A percentile compares a stretch with the other conserved stretches of the same genome.
Conservation (phyloP, 495 filamentous ascomycete species). For the Aspergillus sparsus region DNA sequence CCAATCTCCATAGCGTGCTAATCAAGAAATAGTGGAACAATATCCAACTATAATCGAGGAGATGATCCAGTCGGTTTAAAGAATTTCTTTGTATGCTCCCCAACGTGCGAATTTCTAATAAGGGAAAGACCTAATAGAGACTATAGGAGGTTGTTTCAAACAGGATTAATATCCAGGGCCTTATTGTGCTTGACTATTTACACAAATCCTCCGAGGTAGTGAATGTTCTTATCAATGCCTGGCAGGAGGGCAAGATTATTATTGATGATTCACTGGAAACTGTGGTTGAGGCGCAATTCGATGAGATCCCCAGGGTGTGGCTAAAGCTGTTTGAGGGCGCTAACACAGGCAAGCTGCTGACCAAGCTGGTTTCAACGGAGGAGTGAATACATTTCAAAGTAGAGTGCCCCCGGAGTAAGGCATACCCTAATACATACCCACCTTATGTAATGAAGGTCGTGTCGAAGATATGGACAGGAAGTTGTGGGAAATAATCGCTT, state of each 20-base stretch:
- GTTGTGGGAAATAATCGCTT: too few relatives aligned
- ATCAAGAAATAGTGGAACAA: conserved; percentile 40
- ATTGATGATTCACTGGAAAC: conserved; percentile 55
- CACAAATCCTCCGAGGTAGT: conserved; percentile 41
- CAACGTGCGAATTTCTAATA: not conserved
- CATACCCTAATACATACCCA: too few relatives aligned
- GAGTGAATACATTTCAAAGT: too few relatives aligned
- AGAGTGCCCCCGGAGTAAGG: too few relatives aligned
- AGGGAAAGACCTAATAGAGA: not conserved
- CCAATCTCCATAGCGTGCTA: not conserved
- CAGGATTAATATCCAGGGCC: conserved; percentile 51
- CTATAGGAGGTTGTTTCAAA: not conserved
- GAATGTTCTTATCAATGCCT: conserved; percentile 51
- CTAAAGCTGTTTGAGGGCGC: conserved; percentile 53
- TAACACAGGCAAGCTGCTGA: conserved; percentile 56
- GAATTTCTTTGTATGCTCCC: conserved; percentile 45
- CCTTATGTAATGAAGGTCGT: too few relatives aligned
- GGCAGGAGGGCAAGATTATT: conserved; percentile 52
- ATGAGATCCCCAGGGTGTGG: conserved; percentile 52
- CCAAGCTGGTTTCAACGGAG: conserved; percentile 26
- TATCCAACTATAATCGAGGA: conserved; percentile 50
- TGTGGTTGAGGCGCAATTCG: conserved; percentile 55
- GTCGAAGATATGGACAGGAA: too few relatives aligned
- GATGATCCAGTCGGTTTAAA: conserved; percentile 34
- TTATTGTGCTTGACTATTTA: conserved; percentile 60